Percentiles rank a stretch among this genome's conserved stretches.
These are phyloP conservation scores for Cynara cardunculus DNA, from an alignment of 129 eudicot genomes.

Conservation along the genomic window DNA sequence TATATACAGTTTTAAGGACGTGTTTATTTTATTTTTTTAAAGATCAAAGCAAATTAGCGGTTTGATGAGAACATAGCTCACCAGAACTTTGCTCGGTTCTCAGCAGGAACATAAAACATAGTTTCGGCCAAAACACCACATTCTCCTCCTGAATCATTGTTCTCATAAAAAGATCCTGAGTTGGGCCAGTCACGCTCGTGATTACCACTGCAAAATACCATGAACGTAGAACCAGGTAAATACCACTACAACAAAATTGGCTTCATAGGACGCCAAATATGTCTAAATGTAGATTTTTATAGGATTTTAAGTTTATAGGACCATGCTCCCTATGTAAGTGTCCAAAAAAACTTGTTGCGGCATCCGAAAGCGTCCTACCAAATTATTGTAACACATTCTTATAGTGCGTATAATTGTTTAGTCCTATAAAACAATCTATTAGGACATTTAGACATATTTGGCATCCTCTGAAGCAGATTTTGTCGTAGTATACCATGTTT, in stretches of 20 bases:
- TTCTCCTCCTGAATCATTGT: constrained; percentile 75
- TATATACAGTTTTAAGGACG: neutral
- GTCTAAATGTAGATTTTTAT: neutral
- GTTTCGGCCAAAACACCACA: constrained; percentile 78
- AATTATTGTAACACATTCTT: neutral
- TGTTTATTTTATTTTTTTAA: neutral
- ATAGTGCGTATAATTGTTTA: too few relatives aligned
- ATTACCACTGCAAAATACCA: constrained; percentile 57
- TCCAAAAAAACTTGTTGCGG: neutral
- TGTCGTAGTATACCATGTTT: neutral
- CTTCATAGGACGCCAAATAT: neutral
- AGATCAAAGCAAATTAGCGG: neutral
- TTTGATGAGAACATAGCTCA: constrained; percentile 15
- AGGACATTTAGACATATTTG: neutral
- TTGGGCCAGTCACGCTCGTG: constrained; percentile 88
- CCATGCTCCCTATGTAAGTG: neutral
- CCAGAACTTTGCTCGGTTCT: constrained; percentile 83
- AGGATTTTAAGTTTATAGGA: neutral
- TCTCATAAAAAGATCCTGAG: constrained; percentile 59
- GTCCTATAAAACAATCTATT: neutral
- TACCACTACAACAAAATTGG: neutral
- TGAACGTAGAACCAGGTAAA: neutral
- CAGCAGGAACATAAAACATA: constrained; percentile 79
- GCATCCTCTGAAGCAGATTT: neutral
- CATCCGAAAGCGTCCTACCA: neutral